Percentiles rank a stretch among this genome's conserved stretches.
These are phyloP conservation scores for Fulvia fulva DNA, from an alignment of 2,329 filamentous ascomycete species.

Conservation along the genomic window DNA sequence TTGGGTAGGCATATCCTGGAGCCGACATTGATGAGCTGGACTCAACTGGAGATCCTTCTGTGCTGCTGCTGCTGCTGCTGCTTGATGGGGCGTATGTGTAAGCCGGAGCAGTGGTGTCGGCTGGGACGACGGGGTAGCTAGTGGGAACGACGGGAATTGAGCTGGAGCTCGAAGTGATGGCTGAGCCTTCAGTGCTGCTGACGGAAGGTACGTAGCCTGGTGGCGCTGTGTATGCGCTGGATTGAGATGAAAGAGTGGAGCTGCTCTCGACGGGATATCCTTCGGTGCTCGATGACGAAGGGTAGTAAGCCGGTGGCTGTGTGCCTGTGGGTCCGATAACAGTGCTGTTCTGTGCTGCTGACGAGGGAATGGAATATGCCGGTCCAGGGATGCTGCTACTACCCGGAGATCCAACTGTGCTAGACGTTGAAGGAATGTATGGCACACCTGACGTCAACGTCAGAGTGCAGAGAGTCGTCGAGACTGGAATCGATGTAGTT, in stretches of 20 bases:
- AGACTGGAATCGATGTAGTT: constrained; percentile 38
- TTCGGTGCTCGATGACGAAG: neutral
- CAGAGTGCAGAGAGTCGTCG: constrained; percentile 32
- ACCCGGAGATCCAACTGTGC: neutral
- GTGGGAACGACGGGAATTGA: neutral
- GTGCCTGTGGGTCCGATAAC: neutral
- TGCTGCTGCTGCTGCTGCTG: neutral
- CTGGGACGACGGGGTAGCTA: neutral
- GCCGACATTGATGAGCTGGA: neutral
- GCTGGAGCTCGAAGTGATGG: neutral
- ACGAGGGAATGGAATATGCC: neutral
- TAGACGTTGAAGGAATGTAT: neutral
- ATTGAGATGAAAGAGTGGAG: neutral
- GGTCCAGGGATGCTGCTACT: constrained; percentile 7
- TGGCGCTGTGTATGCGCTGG: neutral
- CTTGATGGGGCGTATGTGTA: neutral
- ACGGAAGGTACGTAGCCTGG: constrained; percentile 3
- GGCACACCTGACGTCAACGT: constrained; percentile 1
- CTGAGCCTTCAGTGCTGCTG: constrained; percentile 3
- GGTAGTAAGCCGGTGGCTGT: neutral
- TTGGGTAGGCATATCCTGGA: neutral
- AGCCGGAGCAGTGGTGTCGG: neutral
- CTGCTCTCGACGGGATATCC: neutral
- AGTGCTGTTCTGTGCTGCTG: neutral
- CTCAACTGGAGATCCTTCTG: constrained; percentile 5